Evolutionary conservation across 2,329 filamentous ascomycete genomes (phyloP).

Genomic region (Corinectria fuckeliana): DNA sequence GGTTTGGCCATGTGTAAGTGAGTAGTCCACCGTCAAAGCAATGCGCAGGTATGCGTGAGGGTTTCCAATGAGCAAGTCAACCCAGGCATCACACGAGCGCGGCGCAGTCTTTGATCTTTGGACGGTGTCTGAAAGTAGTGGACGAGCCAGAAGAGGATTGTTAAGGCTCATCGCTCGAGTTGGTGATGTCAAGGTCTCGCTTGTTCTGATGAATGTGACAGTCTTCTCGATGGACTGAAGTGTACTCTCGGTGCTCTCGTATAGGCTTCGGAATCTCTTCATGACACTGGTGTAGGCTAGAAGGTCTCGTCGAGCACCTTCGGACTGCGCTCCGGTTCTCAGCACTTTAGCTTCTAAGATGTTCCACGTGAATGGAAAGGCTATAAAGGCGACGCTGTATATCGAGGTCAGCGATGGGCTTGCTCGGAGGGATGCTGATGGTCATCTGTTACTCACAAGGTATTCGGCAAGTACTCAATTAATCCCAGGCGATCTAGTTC

Average conservation of each 20-base stretch:
- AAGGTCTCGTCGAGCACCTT: neutral
- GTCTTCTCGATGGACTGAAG: neutral
- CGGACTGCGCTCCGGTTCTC: neutral
- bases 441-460: neutral
- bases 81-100: neutral
- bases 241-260: neutral
- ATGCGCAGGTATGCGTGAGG: neutral
- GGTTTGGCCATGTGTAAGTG: neutral
- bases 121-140: neutral
- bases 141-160: neutral
- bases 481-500: neutral
- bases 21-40: neutral
- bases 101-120: neutral
- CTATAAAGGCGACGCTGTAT: neutral
- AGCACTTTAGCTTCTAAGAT: neutral
- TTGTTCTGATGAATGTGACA: neutral
- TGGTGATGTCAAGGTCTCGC: neutral
- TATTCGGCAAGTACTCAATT: neutral
- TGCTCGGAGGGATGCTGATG: no score
- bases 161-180: neutral
- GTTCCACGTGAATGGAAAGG: neutral
- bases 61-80: neutral
- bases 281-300: neutral
- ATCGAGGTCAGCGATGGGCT: neutral
- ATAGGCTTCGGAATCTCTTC: neutral